A percentile compares a stretch with the other conserved stretches of the same genome.
Evolutionary conservation across 306 rosid species (phyloP).

Genomic region (Fagus crenata): DNA sequence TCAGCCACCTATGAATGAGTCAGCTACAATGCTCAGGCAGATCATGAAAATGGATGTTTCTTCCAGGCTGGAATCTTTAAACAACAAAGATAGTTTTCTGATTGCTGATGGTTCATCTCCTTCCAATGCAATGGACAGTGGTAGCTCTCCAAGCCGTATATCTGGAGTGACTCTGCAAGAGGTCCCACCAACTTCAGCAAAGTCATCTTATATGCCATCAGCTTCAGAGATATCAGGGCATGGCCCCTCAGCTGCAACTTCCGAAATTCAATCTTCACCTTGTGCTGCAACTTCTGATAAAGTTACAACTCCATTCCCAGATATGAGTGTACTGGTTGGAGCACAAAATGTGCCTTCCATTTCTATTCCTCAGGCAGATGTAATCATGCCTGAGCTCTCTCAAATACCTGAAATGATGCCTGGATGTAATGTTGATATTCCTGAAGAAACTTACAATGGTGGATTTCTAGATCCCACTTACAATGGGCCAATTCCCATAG

Average conservation of each 20-base stretch:
- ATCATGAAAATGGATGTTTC: slow-evolving; percentile 65
- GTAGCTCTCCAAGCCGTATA: slow-evolving; percentile 56
- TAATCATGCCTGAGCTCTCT: slow-evolving; percentile 66
- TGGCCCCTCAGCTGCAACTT: slow-evolving; percentile 39
- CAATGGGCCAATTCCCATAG: slow-evolving; percentile 51
- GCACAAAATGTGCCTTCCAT: slow-evolving; percentile 42
- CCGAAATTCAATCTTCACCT: slow-evolving; percentile 53
- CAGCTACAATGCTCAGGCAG: slow-evolving; percentile 82
- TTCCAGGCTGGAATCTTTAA: slow-evolving; percentile 55
- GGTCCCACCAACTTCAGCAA: slow-evolving; percentile 59
- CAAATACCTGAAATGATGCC: slow-evolving; percentile 52
- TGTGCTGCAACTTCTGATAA: slow-evolving; percentile 49
- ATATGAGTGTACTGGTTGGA: slow-evolving; percentile 45
- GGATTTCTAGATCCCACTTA: slow-evolving; percentile 52
- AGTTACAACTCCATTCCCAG: slow-evolving; percentile 38
- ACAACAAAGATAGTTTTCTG: slow-evolving; percentile 51
- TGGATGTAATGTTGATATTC: slow-evolving; percentile 46
- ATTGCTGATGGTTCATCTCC: slow-evolving; percentile 61
- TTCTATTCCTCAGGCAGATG: slow-evolving; percentile 50
- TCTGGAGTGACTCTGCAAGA: slow-evolving; percentile 86
- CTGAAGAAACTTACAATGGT: slow-evolving; percentile 49
- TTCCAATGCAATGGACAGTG: slow-evolving; percentile 51
- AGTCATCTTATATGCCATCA: slow-evolving; percentile 42
- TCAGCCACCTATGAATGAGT: slow-evolving; percentile 71
- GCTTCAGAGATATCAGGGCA: slow-evolving; percentile 38